phyloP scores from a whole-genome alignment of 352 stramenopile species.

The Pythium insidiosum region DNA sequence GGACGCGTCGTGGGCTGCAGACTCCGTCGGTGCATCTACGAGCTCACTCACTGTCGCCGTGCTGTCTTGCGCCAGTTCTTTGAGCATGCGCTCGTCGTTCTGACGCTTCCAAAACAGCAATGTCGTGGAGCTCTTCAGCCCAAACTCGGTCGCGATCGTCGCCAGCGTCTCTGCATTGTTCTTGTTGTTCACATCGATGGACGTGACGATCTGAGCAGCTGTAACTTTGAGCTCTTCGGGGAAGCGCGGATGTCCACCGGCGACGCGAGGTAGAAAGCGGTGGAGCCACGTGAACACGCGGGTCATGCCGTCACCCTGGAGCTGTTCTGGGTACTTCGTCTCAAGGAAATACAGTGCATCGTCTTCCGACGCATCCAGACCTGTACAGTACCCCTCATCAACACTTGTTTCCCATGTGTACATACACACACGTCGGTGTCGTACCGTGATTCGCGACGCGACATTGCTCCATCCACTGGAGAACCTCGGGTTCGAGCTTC shows the following conservation, averaged over 20 bases:
- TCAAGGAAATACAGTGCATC: constrained; percentile 67
- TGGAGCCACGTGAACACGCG: constrained; percentile 48
- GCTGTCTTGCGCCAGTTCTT: constrained; percentile 8
- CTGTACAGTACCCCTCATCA: not conserved
- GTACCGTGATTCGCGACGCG: constrained; percentile 19
- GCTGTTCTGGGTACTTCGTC: constrained; percentile 42
- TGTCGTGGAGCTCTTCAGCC: constrained; percentile 47
- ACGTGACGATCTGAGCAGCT: constrained; percentile 7
- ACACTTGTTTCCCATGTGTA: not conserved
- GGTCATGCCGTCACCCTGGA: constrained; percentile 30
- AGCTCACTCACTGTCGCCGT: not conserved
- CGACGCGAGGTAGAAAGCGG: constrained; percentile 25
- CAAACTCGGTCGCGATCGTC: constrained; percentile 29
- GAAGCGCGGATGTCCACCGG: constrained; percentile 13
- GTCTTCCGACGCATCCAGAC: constrained; percentile 23
- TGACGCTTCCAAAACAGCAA: constrained; percentile 58
- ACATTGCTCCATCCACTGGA: constrained; percentile 36
- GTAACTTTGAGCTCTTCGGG: constrained; percentile 13
- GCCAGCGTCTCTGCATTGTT: constrained; percentile 8
- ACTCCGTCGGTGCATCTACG: not conserved
- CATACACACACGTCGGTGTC: not conserved
- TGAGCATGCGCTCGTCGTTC: constrained; percentile 19
- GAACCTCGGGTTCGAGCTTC: constrained; percentile 36
- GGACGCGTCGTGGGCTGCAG: not conserved
- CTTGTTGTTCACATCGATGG: too few relatives aligned